Evolutionary conservation across 805 yeast species (phyloP).

Genomic region (Debaryomyces hansenii): DNA sequence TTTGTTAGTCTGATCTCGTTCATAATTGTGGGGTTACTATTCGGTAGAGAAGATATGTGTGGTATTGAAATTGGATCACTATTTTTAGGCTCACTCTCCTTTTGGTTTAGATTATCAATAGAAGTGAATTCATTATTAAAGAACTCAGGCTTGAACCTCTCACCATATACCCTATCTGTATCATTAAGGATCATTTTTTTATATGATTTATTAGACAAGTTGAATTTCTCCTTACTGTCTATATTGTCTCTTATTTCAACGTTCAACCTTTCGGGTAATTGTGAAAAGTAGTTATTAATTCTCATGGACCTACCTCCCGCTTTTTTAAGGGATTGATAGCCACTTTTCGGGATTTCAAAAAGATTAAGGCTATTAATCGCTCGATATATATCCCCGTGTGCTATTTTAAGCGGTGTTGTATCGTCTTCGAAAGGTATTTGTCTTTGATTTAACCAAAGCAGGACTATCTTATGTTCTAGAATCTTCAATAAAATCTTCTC

Average conservation of each 20-base stretch:
- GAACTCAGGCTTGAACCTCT: not conserved
- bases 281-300: not conserved
- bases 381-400: not conserved
- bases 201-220: not conserved
- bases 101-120: not conserved
- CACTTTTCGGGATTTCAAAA: conserved; percentile 13
- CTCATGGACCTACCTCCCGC: conserved; percentile 6
- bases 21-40: not conserved
- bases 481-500: conserved; percentile 15
- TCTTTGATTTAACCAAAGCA: conserved; percentile 6
- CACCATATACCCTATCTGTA: not conserved
- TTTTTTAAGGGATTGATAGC: conserved; percentile 7
- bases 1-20: not conserved
- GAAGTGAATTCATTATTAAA: not conserved
- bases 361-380: conserved; percentile 3
- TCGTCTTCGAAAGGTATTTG: not conserved
- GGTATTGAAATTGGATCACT: not conserved
- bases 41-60: conserved; percentile 3
- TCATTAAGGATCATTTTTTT: not conserved
- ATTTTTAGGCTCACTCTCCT: too few species aligned
- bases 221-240: not conserved
- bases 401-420: not conserved
- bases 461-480: conserved; percentile 10
- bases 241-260: not conserved
- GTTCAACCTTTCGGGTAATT: conserved; percentile 1